phyloP scores from a whole-genome alignment of 352 stramenopile species.

The Thraustotheca clavata region DNA sequence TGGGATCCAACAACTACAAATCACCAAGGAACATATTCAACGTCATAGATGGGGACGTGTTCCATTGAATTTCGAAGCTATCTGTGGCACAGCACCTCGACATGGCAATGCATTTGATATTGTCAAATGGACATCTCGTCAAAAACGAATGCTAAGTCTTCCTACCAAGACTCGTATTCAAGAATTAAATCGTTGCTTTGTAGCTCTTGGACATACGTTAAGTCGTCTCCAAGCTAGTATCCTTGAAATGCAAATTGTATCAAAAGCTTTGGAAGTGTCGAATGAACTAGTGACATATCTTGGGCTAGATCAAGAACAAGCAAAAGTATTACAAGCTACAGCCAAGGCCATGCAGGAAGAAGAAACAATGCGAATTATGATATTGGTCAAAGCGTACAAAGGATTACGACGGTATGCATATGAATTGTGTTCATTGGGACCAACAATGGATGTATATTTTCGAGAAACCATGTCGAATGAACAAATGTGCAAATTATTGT shows the following conservation, averaged over 20 bases:
- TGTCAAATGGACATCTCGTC: slow-evolving; percentile 50
- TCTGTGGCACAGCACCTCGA: slow-evolving; percentile 34
- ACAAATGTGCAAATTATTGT: slow-evolving; percentile 58
- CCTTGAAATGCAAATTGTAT: slow-evolving; percentile 56
- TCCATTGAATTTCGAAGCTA: slow-evolving; percentile 20
- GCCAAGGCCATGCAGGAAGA: slow-evolving; percentile 51
- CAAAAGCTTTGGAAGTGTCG: slow-evolving; percentile 20
- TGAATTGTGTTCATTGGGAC: slow-evolving; percentile 51
- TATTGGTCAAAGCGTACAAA: slow-evolving; percentile 77
- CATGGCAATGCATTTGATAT: slow-evolving; percentile 44
- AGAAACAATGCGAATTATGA: slow-evolving; percentile 49
- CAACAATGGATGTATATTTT: slow-evolving; percentile 60
- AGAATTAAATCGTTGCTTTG: slow-evolving; percentile 52
- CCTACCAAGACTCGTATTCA: slow-evolving; percentile 36
- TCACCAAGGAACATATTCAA: slow-evolving; percentile 63
- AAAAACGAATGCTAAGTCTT: slow-evolving; percentile 50
- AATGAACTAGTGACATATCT: slow-evolving; percentile 23
- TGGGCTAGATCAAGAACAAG: slow-evolving; percentile 45
- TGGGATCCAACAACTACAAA: slow-evolving; percentile 78
- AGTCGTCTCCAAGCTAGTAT: slow-evolving; percentile 42
- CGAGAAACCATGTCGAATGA: slow-evolving; percentile 56
- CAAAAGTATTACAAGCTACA: slow-evolving; percentile 52
- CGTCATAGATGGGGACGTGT: slow-evolving; percentile 69
- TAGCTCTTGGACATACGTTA: slow-evolving; percentile 47
- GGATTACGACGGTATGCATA: slow-evolving; percentile 56